Conservation (phyloP, 495 filamentous ascomycete species). For the Aspergillus nidulans region DNA sequence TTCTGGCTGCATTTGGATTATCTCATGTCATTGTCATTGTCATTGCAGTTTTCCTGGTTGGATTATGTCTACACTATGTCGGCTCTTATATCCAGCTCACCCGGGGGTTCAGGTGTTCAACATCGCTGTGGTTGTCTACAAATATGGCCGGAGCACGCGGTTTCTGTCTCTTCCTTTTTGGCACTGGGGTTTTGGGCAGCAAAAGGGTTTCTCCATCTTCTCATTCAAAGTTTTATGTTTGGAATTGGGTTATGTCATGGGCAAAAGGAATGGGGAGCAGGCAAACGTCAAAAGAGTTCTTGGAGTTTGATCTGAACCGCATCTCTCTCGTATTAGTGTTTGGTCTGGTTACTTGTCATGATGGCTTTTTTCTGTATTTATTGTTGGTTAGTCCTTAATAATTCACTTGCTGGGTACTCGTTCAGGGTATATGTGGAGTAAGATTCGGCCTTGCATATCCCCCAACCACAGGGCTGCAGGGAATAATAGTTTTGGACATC, state of each 20-base stretch:
- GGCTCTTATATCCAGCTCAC: conserved; percentile 20
- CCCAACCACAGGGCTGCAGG: not conserved
- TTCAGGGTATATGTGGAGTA: not conserved
- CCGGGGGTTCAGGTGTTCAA: conserved; percentile 18
- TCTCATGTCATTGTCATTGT: conserved; percentile 7
- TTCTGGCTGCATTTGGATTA: conserved; percentile 9
- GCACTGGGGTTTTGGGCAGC: conserved; percentile 15
- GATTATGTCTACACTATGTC: conserved; percentile 21
- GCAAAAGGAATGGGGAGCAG: conserved; percentile 19
- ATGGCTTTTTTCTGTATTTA: conserved; percentile 5
- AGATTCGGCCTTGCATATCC: not conserved
- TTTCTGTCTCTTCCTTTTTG: conserved; percentile 3
- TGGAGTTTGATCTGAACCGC: conserved; percentile 23
- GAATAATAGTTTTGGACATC: not conserved
- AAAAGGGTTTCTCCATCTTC: conserved; percentile 13
- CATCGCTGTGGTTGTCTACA: conserved; percentile 18
- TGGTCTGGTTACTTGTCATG: not conserved
- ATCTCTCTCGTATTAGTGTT: conserved; percentile 13
- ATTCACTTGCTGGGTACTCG: not conserved
- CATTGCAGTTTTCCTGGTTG: conserved; percentile 6
- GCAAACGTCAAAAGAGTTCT: conserved; percentile 25
- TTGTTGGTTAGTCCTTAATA: not conserved
- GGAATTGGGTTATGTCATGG: conserved; percentile 16
- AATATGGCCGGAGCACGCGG: conserved; percentile 13
- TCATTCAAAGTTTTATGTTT: conserved; percentile 2